Evolutionary conservation across 1,284 basidiomycete species (phyloP).

Genomic region (Ceratobasidium sp.): DNA sequence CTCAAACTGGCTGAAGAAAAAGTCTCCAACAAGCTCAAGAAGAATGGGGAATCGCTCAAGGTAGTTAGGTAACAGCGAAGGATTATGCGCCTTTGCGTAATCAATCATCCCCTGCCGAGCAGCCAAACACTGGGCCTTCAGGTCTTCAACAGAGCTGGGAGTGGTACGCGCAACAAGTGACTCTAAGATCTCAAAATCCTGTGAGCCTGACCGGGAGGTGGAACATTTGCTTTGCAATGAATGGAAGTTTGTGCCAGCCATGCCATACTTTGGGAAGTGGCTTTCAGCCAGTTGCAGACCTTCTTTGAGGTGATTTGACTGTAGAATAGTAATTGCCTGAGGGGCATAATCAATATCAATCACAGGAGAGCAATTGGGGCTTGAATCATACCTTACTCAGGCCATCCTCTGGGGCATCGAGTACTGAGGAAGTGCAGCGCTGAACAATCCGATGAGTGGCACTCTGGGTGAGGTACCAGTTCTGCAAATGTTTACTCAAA

Average conservation of each 20-base stretch:
- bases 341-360: not conserved
- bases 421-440: not conserved
- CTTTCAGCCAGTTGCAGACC: not conserved
- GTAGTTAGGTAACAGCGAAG: not conserved
- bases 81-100: not conserved
- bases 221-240: not conserved
- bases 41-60: not conserved
- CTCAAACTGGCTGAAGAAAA: conserved; percentile 8
- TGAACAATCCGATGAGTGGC: not conserved
- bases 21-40: not conserved
- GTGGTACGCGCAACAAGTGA: not conserved
- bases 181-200: not conserved
- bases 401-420: too few species aligned
- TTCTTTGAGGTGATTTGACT: not conserved
- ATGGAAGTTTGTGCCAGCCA: not conserved
- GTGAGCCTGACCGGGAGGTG: not conserved
- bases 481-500: not conserved
- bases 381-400: not conserved
- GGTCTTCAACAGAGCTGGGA: not conserved
- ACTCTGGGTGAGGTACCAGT: not conserved
- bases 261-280: not conserved
- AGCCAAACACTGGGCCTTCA: not conserved
- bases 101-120: conserved; percentile 7
- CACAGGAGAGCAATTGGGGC: not conserved
- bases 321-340: not conserved